Evolutionary conservation across 306 rosid species (phyloP).

Genomic region (Pterocarpus santalinus): DNA sequence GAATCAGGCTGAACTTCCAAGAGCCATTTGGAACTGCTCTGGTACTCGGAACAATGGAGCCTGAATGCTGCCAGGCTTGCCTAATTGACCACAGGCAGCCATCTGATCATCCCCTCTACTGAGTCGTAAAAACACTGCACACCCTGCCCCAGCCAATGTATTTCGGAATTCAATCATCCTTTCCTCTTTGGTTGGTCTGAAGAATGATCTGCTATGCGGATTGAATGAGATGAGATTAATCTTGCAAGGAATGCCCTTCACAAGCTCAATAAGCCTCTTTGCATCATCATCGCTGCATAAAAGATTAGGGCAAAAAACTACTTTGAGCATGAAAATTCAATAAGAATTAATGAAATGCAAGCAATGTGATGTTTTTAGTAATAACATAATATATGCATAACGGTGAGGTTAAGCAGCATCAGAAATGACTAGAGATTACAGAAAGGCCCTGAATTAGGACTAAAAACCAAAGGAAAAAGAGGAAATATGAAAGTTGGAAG

Average conservation of each 20-base stretch:
- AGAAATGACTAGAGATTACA: too few species aligned
- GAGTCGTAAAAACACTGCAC: conserved; percentile 69
- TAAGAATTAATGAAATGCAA: conserved; percentile 5
- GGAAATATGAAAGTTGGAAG: background rate
- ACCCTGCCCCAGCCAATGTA: conserved; percentile 71
- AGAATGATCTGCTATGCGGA: conserved; percentile 83
- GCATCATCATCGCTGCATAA: conserved; percentile 77
- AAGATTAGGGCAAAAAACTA: background rate
- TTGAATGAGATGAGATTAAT: conserved; percentile 89
- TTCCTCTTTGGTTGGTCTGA: conserved; percentile 79
- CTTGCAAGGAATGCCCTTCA: conserved; percentile 94
- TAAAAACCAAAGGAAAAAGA: too few species aligned
- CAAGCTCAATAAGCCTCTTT: conserved; percentile 72
- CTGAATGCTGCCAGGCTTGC: conserved; percentile 76
- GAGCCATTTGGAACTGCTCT: conserved; percentile 66
- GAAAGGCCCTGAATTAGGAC: too few species aligned
- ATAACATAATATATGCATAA: too few species aligned
- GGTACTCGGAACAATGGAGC: conserved; percentile 91
- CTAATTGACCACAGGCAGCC: conserved; percentile 99
- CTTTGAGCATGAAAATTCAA: conserved; percentile 15
- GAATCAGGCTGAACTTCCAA: conserved; percentile 56
- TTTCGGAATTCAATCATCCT: conserved; percentile 85
- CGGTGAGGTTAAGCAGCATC: too few species aligned
- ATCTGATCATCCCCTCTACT: conserved; percentile 96
- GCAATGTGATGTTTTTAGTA: background rate